phyloP scores from a whole-genome alignment of 2,329 filamentous ascomycete genomes.

The Aspergillus tanneri region DNA sequence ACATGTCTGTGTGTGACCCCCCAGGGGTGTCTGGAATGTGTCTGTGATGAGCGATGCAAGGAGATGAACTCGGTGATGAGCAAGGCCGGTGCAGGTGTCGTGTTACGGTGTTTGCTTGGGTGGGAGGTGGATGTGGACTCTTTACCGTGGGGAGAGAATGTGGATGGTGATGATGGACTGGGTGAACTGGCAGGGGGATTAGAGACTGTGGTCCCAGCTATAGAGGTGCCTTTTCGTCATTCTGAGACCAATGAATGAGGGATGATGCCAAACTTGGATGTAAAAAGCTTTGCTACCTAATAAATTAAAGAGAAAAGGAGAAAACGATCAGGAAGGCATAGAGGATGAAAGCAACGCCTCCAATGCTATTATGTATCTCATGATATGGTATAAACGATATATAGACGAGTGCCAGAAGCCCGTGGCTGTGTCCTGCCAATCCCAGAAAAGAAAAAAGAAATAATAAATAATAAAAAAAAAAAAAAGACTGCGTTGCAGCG shows the following conservation, averaged over 20 bases:
- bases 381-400: neutral
- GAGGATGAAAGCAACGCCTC: neutral
- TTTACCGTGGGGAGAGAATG: constrained; percentile 81
- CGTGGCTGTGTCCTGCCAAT: neutral
- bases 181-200: constrained; percentile 65
- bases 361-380: neutral
- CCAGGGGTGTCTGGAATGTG: constrained; percentile 85
- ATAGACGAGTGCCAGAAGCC: neutral
- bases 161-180: constrained; percentile 74
- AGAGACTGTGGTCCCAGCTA: constrained; percentile 77
- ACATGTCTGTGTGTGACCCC: constrained; percentile 65
- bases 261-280: no score
- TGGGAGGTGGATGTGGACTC: constrained; percentile 76
- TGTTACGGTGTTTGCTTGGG: constrained; percentile 73
- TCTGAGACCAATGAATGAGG: neutral
- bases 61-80: constrained; percentile 90
- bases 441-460: neutral
- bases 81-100: constrained; percentile 80
- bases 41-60: constrained; percentile 79
- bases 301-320: neutral
- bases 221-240: constrained; percentile 54
- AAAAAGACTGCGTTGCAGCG: neutral
- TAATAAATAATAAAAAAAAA: neutral
- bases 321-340: neutral
- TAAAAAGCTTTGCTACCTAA: constrained; percentile 1